Evolutionary conservation across 2,329 filamentous ascomycete genomes (phyloP).

Genomic region (Metarhizium sp.): DNA sequence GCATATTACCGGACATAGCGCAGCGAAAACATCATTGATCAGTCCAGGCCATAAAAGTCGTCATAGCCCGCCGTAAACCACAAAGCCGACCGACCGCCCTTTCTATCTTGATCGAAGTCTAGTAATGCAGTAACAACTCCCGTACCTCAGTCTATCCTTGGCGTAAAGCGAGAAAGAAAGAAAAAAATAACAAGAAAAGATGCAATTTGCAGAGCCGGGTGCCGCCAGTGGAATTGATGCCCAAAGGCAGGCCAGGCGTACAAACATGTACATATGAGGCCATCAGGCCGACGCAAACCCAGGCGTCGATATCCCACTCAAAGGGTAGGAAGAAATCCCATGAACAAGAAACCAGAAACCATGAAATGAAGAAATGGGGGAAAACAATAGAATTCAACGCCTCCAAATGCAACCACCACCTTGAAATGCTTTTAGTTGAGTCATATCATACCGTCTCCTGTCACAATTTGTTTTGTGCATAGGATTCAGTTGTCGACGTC

Average conservation of each 20-base stretch:
- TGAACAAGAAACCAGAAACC: background rate
- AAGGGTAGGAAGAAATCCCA: background rate
- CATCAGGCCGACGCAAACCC: constrained; percentile 1
- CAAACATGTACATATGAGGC: constrained; percentile 1
- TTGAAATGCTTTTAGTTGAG: constrained; percentile 15
- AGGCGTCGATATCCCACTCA: constrained; percentile 1
- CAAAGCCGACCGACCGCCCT: constrained; percentile 19
- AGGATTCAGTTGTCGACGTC: background rate
- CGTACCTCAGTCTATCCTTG: constrained; percentile 22
- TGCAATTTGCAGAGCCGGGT: constrained; percentile 22
- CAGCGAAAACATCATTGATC: constrained; percentile 24
- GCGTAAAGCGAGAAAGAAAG: constrained; percentile 1
- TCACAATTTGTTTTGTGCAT: background rate
- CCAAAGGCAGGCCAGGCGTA: constrained; percentile 1
- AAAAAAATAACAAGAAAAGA: constrained; percentile 8
- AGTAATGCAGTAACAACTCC: constrained; percentile 29
- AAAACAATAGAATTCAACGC: constrained; percentile 22
- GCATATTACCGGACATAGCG: constrained; percentile 10
- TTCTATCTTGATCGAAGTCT: constrained; percentile 31
- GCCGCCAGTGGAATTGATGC: constrained; percentile 7
- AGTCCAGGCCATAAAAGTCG: constrained; percentile 25
- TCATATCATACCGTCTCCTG: constrained; percentile 1
- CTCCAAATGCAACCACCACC: constrained; percentile 27
- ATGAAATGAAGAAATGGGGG: constrained; percentile 8
- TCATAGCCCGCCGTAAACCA: constrained; percentile 19